Evolutionary conservation across 2,329 filamentous ascomycete species (phyloP), one percentile per base, ranked within the genome.

Genomic region (Volutella citrinella): DNA sequence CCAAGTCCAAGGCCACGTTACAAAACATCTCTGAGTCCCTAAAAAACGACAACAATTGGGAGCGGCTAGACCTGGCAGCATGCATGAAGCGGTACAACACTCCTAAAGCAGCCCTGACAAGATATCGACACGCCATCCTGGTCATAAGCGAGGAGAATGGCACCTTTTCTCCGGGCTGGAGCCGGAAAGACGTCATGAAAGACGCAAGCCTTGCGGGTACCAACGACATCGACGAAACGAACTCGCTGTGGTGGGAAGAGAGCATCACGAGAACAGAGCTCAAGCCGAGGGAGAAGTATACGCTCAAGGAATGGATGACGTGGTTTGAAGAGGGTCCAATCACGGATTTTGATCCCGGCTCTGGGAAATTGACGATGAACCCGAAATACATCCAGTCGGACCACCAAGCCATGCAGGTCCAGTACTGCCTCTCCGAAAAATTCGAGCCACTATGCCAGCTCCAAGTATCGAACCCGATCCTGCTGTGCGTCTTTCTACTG

Each of bases 81-180:
- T 46, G 43, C 6, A 46, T 46, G 13, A 3, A 13, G 9, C 33
- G 43, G 4, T 46, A 46, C 3, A 43, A 46, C 8, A 17, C 43
- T 5, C 30, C 39, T 0, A 10, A 36, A 1, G 20, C 27, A 6
- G 30, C 42, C 2, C 25, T 46, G 18, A 44, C 31, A 5, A 36
- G 44, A 4, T 46, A 23, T 17, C 24, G 40, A 5, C 44, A 46
- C 18, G 17, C 36, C 3, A 24, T 46, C 2, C 32, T 46, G 33
- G 38, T 46, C 10, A 32, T 46, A 0, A 36, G 34, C 7, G 13
- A 40, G 20, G 35, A 27, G 10, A 31, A 46, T 7, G 43, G 21
- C 3, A 46, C 43, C 9, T 17, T 22, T 4, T 32, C 43, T 4
- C 4, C 19, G 1, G 43, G 43, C 5, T 46, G 43, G 43, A 46